Conservation (phyloP, 2,329 filamentous ascomycete genomes). For the Coleophoma cylindrospora region DNA sequence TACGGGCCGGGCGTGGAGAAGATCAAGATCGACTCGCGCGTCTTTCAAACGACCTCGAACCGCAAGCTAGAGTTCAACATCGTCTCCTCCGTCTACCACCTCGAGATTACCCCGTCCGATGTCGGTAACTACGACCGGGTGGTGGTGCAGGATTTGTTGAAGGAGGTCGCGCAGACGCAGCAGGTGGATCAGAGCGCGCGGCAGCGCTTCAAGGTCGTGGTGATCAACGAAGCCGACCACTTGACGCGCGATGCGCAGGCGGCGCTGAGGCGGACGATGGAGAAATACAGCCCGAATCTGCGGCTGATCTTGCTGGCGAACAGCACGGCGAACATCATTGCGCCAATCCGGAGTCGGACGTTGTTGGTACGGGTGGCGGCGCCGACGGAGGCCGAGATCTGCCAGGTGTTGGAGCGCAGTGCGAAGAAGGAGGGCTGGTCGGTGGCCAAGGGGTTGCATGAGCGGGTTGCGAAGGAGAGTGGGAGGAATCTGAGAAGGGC, state of each 20-base stretch:
- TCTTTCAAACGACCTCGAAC: conserved; percentile 93
- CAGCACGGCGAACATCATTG: conserved; percentile 96
- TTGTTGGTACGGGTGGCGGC: conserved; percentile 88
- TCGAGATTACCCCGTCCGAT: conserved; percentile 96
- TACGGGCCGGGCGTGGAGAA: conserved; percentile 98
- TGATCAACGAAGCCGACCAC: conserved; percentile 98
- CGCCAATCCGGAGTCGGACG: conserved; percentile 91
- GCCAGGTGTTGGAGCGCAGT: conserved; percentile 62
- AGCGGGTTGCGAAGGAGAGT: conserved; percentile 83
- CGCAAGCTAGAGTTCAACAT: conserved; percentile 99
- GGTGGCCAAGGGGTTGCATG: conserved; percentile 69
- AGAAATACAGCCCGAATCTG: conserved; percentile 96
- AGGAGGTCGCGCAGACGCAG: conserved; percentile 97
- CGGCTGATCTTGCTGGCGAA: conserved; percentile 90
- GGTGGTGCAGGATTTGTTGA: conserved; percentile 90
- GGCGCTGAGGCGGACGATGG: conserved; percentile 91
- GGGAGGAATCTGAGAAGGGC: conserved; percentile 86
- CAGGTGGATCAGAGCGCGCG: conserved; percentile 91
- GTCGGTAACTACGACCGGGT: conserved; percentile 96
- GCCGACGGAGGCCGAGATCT: conserved; percentile 81
- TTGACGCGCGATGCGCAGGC: conserved; percentile 92
- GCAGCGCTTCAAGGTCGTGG: conserved; percentile 96
- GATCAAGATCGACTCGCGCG: conserved; percentile 97
- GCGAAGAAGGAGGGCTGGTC: conserved; percentile 81
- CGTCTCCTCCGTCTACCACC: conserved; percentile 92